phyloP scores from a whole-genome alignment of 2,329 filamentous ascomycete genomes.

The Chaetomium sp. region DNA sequence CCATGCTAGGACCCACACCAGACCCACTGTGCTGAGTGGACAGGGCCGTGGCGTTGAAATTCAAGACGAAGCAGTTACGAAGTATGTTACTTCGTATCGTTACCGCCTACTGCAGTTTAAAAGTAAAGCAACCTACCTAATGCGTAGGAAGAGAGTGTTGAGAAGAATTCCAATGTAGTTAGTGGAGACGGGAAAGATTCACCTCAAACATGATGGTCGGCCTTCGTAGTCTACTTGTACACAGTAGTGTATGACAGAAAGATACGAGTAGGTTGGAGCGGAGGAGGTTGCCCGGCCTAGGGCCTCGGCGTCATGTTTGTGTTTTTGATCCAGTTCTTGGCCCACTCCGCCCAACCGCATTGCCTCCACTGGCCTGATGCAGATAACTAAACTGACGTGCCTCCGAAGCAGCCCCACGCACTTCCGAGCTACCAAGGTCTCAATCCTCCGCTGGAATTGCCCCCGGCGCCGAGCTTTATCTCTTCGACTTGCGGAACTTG shows the following conservation, averaged over 20 bases:
- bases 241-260: no score
- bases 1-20: background rate
- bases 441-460: background rate
- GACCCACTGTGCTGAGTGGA: background rate
- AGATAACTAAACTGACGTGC: background rate
- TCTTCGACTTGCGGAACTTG: background rate
- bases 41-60: background rate
- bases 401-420: background rate
- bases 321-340: background rate
- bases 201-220: background rate
- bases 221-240: no score
- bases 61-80: background rate
- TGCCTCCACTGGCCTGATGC: no score
- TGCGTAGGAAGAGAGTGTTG: background rate
- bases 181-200: background rate
- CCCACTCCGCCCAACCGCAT: background rate
- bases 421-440: background rate
- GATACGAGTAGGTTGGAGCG: background rate
- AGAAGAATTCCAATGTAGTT: background rate
- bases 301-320: background rate
- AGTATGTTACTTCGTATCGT: no score
- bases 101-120: no score
- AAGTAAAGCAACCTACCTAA: background rate
- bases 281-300: background rate
- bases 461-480: background rate